phyloP scores from a whole-genome alignment of 1,139 yeast species.

The Suhomyces anneliseae region DNA sequence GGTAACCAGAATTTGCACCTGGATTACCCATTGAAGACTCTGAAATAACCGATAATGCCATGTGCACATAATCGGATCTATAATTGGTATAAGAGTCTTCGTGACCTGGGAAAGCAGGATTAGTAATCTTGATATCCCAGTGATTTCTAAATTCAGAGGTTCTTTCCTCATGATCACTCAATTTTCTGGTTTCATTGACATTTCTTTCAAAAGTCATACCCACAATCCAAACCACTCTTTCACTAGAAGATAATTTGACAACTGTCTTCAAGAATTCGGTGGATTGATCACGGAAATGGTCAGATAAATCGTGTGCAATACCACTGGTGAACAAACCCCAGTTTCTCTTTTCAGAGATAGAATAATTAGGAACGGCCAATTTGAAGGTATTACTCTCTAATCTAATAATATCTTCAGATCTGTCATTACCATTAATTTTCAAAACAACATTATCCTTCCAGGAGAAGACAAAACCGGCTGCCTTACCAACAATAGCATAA shows the following conservation, averaged over 20 bases:
- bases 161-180: constrained; percentile 37
- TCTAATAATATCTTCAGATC: constrained; percentile 61
- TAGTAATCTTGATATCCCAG: constrained; percentile 44
- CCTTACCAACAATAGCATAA: constrained; percentile 62
- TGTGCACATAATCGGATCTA: constrained; percentile 43
- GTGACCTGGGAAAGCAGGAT: constrained; percentile 40
- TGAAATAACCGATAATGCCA: constrained; percentile 44
- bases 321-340: constrained; percentile 40
- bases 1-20: constrained; percentile 69
- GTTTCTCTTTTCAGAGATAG: constrained; percentile 31
- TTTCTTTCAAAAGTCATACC: constrained; percentile 47
- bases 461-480: constrained; percentile 78
- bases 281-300: constrained; percentile 19
- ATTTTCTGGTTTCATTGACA: constrained; percentile 13
- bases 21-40: constrained; percentile 29
- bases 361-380: constrained; percentile 64
- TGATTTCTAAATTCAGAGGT: constrained; percentile 38
- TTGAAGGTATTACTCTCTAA: constrained; percentile 67
- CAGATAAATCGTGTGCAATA: constrained; percentile 15
- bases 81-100: constrained; percentile 47
- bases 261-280: constrained; percentile 39
- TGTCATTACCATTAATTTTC: constrained; percentile 59
- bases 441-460: constrained; percentile 71
- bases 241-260: constrained; percentile 39
- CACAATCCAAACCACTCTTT: constrained; percentile 43